Conservation (phyloP, 306 rosid genomes). For the Vigna radiata region DNA sequence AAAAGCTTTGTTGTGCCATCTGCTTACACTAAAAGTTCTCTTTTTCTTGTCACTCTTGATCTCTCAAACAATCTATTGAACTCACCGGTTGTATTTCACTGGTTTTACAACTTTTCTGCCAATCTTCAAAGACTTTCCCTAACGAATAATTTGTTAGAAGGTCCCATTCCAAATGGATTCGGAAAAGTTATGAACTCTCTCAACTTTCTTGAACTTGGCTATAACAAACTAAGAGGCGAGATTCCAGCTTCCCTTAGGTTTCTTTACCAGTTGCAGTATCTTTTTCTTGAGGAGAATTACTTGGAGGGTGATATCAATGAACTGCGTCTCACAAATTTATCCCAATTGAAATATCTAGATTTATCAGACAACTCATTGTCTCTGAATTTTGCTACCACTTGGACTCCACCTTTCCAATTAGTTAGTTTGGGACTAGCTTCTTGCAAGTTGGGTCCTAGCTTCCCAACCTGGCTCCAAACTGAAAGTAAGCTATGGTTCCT, state of each 20-base stretch:
- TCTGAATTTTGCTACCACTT: neutral
- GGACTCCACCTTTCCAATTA: slow-evolving; percentile 39
- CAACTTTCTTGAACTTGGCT: no score
- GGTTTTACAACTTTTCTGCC: slow-evolving; percentile 4
- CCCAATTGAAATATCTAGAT: fast-evolving
- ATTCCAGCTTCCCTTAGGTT: no score
- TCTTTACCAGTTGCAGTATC: neutral
- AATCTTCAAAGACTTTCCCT: neutral
- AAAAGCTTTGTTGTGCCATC: neutral
- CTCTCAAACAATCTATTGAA: neutral
- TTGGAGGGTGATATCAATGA: slow-evolving; percentile 26
- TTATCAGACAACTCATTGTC: slow-evolving; percentile 2
- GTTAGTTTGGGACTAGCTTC: fast-evolving
- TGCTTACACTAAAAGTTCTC: no score
- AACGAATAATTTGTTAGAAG: no score
- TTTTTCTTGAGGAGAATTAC: neutral
- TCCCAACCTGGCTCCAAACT: no score
- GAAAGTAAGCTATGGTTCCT: fast-evolving
- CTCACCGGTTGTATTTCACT: neutral
- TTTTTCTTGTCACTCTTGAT: neutral
- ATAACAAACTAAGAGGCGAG: no score
- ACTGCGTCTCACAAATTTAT: slow-evolving; percentile 4
- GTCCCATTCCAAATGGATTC: no score
- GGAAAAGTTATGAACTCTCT: no score
- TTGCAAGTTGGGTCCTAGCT: slow-evolving; percentile 42